Percentiles rank a stretch among this genome's conserved stretches.
These are phyloP conservation scores for Teunomyces stri DNA, from an alignment of 805 yeast species.

Conservation along the genomic window DNA sequence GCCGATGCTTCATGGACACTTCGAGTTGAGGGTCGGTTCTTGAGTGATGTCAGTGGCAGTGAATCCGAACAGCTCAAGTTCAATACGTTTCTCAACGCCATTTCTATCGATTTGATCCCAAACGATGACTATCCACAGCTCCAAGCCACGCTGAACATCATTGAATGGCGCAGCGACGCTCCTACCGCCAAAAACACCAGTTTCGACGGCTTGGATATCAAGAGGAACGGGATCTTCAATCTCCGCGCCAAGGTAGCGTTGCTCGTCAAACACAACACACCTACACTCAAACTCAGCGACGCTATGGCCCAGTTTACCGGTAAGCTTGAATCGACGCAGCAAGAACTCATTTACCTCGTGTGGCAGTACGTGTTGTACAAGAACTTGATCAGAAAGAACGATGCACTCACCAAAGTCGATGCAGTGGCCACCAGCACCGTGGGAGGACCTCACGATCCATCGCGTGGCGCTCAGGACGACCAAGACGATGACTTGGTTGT, in stretches of 20 bases:
- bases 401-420: slow-evolving; percentile 31
- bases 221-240: slow-evolving; percentile 62
- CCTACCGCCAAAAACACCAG: slow-evolving; percentile 26
- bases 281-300: slow-evolving; percentile 60
- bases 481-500: slow-evolving; percentile 33
- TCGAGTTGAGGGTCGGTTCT: slow-evolving; percentile 80
- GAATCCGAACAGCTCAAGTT: slow-evolving; percentile 46
- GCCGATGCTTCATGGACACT: slow-evolving; percentile 72
- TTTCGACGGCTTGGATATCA: slow-evolving; percentile 89
- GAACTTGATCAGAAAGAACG: slow-evolving; percentile 43
- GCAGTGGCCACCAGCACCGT: slow-evolving; percentile 29
- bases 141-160: slow-evolving; percentile 40
- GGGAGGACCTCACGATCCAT: background rate
- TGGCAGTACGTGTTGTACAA: slow-evolving; percentile 80
- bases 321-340: slow-evolving; percentile 74
- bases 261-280: slow-evolving; percentile 55
- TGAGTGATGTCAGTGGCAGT: slow-evolving; percentile 48
- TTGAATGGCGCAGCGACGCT: slow-evolving; percentile 87
- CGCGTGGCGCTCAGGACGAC: slow-evolving; percentile 17
- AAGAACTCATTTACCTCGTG: slow-evolving; percentile 73
- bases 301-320: slow-evolving; percentile 72
- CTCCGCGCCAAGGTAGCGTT: slow-evolving; percentile 70
- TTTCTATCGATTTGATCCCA: slow-evolving; percentile 70
- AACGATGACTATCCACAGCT: slow-evolving; percentile 38
- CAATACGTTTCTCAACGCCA: slow-evolving; percentile 76